Percentiles rank a stretch among this genome's conserved stretches.
Conservation (phyloP, 2,329 filamentous ascomycete genomes). For the Torrubiella hemipterigena region DNA sequence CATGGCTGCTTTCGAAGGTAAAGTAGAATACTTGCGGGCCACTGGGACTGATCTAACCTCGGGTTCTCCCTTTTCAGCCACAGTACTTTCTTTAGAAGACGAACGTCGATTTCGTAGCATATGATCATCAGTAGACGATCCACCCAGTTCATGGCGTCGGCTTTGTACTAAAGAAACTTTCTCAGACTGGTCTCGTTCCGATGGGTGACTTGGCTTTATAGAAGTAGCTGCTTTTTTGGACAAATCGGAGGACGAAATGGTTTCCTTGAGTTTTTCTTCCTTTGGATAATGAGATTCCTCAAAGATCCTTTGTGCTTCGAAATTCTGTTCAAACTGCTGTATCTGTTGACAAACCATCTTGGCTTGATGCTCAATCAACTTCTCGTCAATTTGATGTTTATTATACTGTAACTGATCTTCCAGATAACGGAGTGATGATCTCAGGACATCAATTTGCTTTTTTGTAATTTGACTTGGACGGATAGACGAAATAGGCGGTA, state of each 20-base stretch:
- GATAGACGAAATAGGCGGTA: slow-evolving; percentile 44
- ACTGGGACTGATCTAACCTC: too few species aligned
- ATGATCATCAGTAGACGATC: too few species aligned
- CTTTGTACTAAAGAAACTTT: too few species aligned
- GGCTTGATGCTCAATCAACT: slow-evolving; percentile 31
- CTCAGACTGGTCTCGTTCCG: too few species aligned
- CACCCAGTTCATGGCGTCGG: too few species aligned
- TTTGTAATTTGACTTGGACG: slow-evolving; percentile 48
- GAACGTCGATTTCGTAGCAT: too few species aligned
- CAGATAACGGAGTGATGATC: slow-evolving; percentile 39
- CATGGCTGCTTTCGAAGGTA: slow-evolving; percentile 34
- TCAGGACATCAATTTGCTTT: slow-evolving; percentile 42
- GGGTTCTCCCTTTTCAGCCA: too few species aligned
- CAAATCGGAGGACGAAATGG: slow-evolving; percentile 8
- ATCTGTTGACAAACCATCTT: slow-evolving; percentile 32
- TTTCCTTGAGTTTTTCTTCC: slow-evolving; percentile 11
- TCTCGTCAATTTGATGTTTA: slow-evolving; percentile 49
- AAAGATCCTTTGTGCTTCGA: slow-evolving; percentile 29
- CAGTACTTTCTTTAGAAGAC: too few species aligned
- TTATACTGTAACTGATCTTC: slow-evolving; percentile 50
- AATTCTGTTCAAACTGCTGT: slow-evolving; percentile 34
- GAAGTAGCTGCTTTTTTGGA: not conserved
- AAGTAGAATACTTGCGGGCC: slow-evolving; percentile 22
- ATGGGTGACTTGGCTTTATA: too few species aligned
- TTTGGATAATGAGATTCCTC: slow-evolving; percentile 32